These are phyloP conservation scores for Niveomyces coronatus DNA, from an alignment of 2,329 filamentous ascomycete species.

Conservation along the genomic window DNA sequence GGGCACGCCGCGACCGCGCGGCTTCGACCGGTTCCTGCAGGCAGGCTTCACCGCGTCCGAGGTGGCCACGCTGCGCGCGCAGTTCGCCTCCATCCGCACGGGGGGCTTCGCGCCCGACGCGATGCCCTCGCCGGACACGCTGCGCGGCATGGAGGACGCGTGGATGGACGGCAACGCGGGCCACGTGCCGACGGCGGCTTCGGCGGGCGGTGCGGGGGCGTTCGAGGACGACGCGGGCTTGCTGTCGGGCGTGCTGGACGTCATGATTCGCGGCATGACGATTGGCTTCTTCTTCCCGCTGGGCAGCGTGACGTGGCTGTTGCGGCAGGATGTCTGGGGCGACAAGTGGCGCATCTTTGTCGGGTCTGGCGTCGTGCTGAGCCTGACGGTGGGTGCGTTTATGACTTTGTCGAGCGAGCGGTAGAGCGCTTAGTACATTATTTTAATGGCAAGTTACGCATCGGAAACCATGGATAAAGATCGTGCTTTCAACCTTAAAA, in stretches of 20 bases:
- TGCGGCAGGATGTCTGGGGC: constrained; percentile 78
- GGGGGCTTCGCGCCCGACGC: constrained; percentile 78
- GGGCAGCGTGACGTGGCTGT: constrained; percentile 73
- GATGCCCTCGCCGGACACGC: constrained; percentile 67
- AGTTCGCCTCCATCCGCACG: constrained; percentile 79
- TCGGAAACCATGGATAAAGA: no score
- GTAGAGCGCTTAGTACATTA: no score
- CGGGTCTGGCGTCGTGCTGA: constrained; percentile 71
- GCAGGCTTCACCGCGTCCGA: constrained; percentile 77
- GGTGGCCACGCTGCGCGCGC: constrained; percentile 72
- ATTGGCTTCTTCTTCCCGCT: constrained; percentile 95
- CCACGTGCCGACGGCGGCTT: constrained; percentile 27
- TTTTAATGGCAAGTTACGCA: no score
- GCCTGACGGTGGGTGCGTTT: constrained; percentile 65
- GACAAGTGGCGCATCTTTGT: constrained; percentile 79
- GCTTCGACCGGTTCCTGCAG: constrained; percentile 77
- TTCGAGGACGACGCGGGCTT: constrained; percentile 39
- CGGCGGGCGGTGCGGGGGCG: no score
- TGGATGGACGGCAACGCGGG: constrained; percentile 70
- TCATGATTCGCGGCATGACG: constrained; percentile 77
- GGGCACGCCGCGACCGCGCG: constrained; percentile 38
- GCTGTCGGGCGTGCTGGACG: constrained; percentile 54
- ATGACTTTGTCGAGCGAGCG: constrained; percentile 31
- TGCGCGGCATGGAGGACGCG: constrained; percentile 73
- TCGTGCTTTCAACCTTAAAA: no score